phyloP scores from a whole-genome alignment of 768 basidiomycete genomes.

The Termitomyces sp. region DNA sequence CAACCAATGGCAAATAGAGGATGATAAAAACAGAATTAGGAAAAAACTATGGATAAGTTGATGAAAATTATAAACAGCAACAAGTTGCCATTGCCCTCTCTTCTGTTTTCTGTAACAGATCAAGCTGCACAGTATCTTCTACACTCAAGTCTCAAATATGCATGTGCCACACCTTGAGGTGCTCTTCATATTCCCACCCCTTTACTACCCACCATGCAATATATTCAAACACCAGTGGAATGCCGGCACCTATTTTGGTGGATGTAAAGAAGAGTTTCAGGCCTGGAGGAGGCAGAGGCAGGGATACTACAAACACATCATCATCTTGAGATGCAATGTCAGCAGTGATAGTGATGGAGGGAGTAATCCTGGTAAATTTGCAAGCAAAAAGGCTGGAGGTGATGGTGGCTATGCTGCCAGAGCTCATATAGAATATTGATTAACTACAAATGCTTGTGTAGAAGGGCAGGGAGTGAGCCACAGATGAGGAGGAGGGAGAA shows the following conservation, averaged over 20 bases:
- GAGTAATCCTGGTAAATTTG: constrained; percentile 13
- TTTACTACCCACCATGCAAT: constrained; percentile 56
- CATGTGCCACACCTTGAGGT: constrained; percentile 38
- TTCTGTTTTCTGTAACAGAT: background rate
- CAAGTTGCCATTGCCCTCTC: constrained; percentile 2
- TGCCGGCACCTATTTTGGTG: constrained; percentile 74
- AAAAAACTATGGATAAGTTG: too few species aligned
- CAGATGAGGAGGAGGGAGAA: constrained; percentile 9
- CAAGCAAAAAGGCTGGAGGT: constrained; percentile 54
- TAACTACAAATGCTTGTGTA: constrained; percentile 18
- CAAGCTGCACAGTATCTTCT: constrained; percentile 33
- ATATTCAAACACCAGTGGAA: constrained; percentile 72
- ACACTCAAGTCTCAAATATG: constrained; percentile 32
- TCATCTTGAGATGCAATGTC: background rate
- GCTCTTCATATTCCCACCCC: constrained; percentile 66
- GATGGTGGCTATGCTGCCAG: constrained; percentile 51
- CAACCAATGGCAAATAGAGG: too few species aligned
- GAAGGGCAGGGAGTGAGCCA: constrained; percentile 13
- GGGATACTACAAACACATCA: constrained; percentile 12
- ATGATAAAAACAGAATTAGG: background rate
- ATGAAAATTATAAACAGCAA: constrained; percentile 9
- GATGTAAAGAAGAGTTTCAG: constrained; percentile 71
- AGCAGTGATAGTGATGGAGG: constrained; percentile 4
- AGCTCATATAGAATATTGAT: constrained; percentile 24
- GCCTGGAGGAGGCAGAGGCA: constrained; percentile 41